Evolutionary conservation across 306 rosid species (phyloP), one percentile per base, ranked within the genome.

Genomic region (Cucurbita maxima): DNA sequence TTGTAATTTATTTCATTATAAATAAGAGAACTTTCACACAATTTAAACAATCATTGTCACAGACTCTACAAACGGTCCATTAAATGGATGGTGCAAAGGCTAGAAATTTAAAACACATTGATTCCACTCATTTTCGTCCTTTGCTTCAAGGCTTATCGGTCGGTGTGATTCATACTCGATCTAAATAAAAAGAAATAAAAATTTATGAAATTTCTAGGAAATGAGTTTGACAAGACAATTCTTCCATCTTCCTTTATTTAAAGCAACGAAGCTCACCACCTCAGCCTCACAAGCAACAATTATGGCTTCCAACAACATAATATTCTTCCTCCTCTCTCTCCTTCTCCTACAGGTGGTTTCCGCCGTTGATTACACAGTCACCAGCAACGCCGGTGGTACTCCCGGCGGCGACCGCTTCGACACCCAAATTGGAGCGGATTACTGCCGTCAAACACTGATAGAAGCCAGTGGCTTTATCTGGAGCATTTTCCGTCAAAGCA

Each of bases 401-500:
- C 6, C 80, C 1, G 87, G 88, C 0, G 88, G 88, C 12, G 47
- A 45, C 38, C 79, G 82, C 69, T 88, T 77, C 74, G 68, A 77
- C 5, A 61, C 79, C 11, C 38, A 77, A 70, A 47, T 83, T 1
- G 85, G 87, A 8, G 14, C 9, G 13, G 68, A 2, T 1, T 85
- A 85, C 38, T 54, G 51, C 58, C 75, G 52, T 55, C 77, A 83
- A 55, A 72, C 70, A 11, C 52, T 86, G 72, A 30, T 15, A 63
- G 52, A 72, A 12, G 76, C 83, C 18, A 22, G 82, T 0, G 36
- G 76, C 0, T 86, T 84, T 77, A 78, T 81, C 34, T 81, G 73
- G 71, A 74, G 48, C 2, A 10, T 80, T 34, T 78, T 84, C 22
- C 70, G 60, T n/a, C 79, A 81, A 48, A 70, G 45, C 48, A 72